Evolutionary conservation across 106 monocot genomes (phyloP), one percentile per base, ranked within the genome.

Genomic region (Iris macrosiphon): DNA sequence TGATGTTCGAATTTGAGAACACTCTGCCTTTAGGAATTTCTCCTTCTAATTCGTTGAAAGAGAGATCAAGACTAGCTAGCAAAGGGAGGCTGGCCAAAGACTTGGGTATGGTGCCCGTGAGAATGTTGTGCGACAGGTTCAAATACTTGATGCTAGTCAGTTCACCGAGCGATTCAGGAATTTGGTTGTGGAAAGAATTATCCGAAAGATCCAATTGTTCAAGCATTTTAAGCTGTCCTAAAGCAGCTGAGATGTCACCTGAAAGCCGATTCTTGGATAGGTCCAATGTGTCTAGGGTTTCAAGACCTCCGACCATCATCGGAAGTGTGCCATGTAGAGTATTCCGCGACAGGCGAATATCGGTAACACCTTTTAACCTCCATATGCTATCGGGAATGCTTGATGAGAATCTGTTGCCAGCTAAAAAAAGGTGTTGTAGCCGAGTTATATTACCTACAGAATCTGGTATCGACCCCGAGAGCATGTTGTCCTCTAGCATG

Each of bases 91-190:
- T 23, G 45, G 31, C 40, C 14, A 40, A 21, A 46, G 61, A n/a
- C n/a, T n/a, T n/a, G n/a, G n/a, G n/a, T 13, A 57, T 57, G 40
- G 39, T 7, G 8, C 57, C 57, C 2, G 57, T 40, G n/a, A 57
- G 16, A 7, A 7, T 15, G 41, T 57, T 40, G 40, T 12, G n/a
- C 24, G 57, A 57, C 6, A 57, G 57, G 13, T 57, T 34, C 39
- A 57, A 27, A 13, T 21, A 21, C 40, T 57, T 6, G 23, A 57
- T 40, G 27, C 15, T 57, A 2, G 41, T 25, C 15, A 57, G 27
- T 15, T 57, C 25, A n/a, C 57, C 57, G 28, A 57, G 14, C 7
- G 57, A 57, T 40, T 40, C 25, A 25, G 57, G 57, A 27, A 57
- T 57, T 31, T 17, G 26, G n/a, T 40, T 40, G 7, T 57, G 11